Base-by-base conservation (phyloP, 2,329 filamentous ascomycete genomes). In the Alternaria ventricosa region DNA sequence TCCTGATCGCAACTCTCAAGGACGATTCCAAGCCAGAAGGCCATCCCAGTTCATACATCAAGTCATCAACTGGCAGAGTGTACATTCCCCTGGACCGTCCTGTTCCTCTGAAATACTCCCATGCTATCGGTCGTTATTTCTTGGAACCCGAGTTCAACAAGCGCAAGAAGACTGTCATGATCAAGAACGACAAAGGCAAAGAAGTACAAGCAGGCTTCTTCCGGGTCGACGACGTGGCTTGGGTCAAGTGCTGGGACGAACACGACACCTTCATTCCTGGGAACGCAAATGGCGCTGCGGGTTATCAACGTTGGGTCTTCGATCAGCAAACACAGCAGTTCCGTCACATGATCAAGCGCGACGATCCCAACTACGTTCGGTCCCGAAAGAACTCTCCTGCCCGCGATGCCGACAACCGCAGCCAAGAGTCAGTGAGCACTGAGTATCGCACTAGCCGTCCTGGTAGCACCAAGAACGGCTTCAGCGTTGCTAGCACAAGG, bases 181-280 rank as follows among this genome's bases (percentile, higher is more conserved):
- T 84, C 59, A 75, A 75, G 18, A 74, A 81, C 57, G 73, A 78
- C 18, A 78, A 79, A 43, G 79, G 78, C 56, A 79, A 78, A 58
- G 73, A 75, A 10, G 74, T 81, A 55, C 72, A 78, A 65, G 79
- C 81, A 18, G 76, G 82, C 60, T 86, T 85, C 75, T 85, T 86
- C 75, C 80, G 77, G 12, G 80, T 86, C 27, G 84, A 86, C 60
- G 82, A 85, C 53, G 83, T 81, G 36, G 79, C 82, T 57, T 86
- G 83, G 83, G 83, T 86, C 41, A 79, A 83, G 43, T 84, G 82
- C 64, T 85, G 83, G 83, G 83, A 85, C 67, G 75, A 79, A 22
- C 74, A 84, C 44, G 84, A 83, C 57, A 79, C 76, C n/a, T 86
- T 86, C 71, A 82, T 85, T 46, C 82, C 82, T 5, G 84, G 83